phyloP scores from a whole-genome alignment of 2,329 filamentous ascomycete species.

The Ilyonectria mors-panacis region DNA sequence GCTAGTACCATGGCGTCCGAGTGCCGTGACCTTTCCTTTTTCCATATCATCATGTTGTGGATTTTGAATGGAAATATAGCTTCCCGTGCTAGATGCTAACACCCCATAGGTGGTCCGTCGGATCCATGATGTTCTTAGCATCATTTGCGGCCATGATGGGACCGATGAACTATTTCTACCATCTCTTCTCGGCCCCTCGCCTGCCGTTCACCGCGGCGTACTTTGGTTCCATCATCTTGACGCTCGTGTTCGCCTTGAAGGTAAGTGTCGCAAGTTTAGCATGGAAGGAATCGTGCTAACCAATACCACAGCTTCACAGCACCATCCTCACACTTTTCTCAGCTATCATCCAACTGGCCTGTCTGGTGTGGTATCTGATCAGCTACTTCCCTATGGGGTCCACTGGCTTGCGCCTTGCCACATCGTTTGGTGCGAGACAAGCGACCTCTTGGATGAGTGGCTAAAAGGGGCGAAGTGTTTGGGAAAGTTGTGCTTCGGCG shows the following conservation, averaged over 20 bases:
- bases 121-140: constrained; percentile 88
- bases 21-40: constrained; percentile 34
- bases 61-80: constrained; percentile 31
- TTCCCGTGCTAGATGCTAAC: constrained; percentile 47
- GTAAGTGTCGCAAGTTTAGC: constrained; percentile 71
- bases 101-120: constrained; percentile 87
- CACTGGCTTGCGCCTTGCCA: constrained; percentile 87
- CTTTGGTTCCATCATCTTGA: constrained; percentile 92
- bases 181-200: constrained; percentile 86
- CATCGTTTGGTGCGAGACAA: constrained; percentile 86
- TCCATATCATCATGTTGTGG: constrained; percentile 35
- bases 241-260: constrained; percentile 91
- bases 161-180: constrained; percentile 83
- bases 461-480: constrained; percentile 53
- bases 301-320: constrained; percentile 77
- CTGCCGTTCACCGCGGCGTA: constrained; percentile 95
- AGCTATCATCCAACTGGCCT: constrained; percentile 85
- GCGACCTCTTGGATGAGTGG: constrained; percentile 91
- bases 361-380: constrained; percentile 92
- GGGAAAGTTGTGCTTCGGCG: neutral
- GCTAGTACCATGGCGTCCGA: constrained; percentile 23
- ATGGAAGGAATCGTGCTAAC: constrained; percentile 24
- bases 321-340: constrained; percentile 89
- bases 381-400: constrained; percentile 99
- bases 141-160: constrained; percentile 98